phyloP scores from a whole-genome alignment of 257 asterid genomes.

The Capsicum pubescens region DNA sequence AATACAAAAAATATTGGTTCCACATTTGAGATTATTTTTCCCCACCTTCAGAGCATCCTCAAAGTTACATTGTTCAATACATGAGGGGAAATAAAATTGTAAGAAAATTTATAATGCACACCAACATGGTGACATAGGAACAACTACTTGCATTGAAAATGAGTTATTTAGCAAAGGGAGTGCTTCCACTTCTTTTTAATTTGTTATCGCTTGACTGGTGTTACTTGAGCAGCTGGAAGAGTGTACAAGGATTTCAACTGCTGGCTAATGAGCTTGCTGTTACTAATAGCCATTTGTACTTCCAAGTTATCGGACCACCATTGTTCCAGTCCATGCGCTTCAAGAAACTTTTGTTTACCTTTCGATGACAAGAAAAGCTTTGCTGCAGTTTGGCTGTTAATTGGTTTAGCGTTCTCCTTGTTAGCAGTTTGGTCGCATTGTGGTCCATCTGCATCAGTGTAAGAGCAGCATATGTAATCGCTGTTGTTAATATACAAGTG shows the following conservation, averaged over 20 bases:
- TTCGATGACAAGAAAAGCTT: slow-evolving; percentile 84
- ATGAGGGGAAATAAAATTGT: not conserved
- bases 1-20: not conserved
- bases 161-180: slow-evolving; percentile 23
- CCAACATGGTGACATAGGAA: slow-evolving; percentile 17
- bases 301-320: slow-evolving; percentile 99
- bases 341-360: slow-evolving; percentile 92
- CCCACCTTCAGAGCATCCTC: slow-evolving; percentile 21
- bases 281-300: slow-evolving; percentile 67
- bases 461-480: slow-evolving; percentile 91
- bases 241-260: slow-evolving; percentile 87
- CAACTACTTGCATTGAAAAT: slow-evolving; percentile 20
- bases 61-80: slow-evolving; percentile 1
- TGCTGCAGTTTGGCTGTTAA: slow-evolving; percentile 47
- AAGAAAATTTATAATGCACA: not conserved
- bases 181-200: not conserved
- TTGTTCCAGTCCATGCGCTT: slow-evolving; percentile 97
- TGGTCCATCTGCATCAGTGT: slow-evolving; percentile 60
- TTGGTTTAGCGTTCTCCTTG: slow-evolving; percentile 68
- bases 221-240: slow-evolving; percentile 57
- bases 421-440: slow-evolving; percentile 40
- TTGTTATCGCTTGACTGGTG: slow-evolving; percentile 45
- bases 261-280: slow-evolving; percentile 85
- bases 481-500: slow-evolving; percentile 88
- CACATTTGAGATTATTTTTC: slow-evolving; percentile 16